Conservation (phyloP, 2,329 filamentous ascomycete species). For the Cladosporium austrohemisphaericum region DNA sequence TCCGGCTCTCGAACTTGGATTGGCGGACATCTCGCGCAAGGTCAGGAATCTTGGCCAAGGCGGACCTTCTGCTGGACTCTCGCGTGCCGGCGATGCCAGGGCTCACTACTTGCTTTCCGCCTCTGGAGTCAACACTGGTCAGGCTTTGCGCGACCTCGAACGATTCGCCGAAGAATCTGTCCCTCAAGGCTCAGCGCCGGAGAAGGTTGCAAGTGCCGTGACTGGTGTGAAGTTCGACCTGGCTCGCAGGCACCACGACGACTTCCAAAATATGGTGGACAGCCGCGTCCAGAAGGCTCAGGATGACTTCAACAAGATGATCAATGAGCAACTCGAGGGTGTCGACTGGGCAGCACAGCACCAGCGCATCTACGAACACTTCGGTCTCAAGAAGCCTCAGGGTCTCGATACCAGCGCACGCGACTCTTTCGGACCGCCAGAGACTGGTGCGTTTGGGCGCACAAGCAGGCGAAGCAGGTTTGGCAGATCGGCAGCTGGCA, state of each 20-base stretch:
- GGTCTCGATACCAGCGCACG: conserved; percentile 32
- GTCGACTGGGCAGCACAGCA: conserved; percentile 95
- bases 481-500: conserved; percentile 31
- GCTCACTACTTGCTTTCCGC: conserved; percentile 88
- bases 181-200: background rate
- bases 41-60: conserved; percentile 76
- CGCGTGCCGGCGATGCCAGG: conserved; percentile 44
- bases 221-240: conserved; percentile 29
- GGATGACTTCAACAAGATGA: conserved; percentile 85
- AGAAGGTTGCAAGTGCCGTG: conserved; percentile 6
- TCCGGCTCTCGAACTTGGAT: conserved; percentile 82
- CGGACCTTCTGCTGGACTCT: conserved; percentile 55
- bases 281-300: conserved; percentile 69
- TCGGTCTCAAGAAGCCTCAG: conserved; percentile 64
- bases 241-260: conserved; percentile 46
- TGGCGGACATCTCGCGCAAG: conserved; percentile 77
- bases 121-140: conserved; percentile 84
- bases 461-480: conserved; percentile 43
- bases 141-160: conserved; percentile 75
- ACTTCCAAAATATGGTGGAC: conserved; percentile 55
- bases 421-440: conserved; percentile 25
- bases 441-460: conserved; percentile 51
- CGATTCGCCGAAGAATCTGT: conserved; percentile 25
- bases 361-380: conserved; percentile 91
- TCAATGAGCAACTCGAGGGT: conserved; percentile 83